Percentiles rank a stretch among this genome's conserved stretches.
Evolutionary conservation across 805 yeast genomes (phyloP).

Genomic region (Metschnikowia henanensis): DNA sequence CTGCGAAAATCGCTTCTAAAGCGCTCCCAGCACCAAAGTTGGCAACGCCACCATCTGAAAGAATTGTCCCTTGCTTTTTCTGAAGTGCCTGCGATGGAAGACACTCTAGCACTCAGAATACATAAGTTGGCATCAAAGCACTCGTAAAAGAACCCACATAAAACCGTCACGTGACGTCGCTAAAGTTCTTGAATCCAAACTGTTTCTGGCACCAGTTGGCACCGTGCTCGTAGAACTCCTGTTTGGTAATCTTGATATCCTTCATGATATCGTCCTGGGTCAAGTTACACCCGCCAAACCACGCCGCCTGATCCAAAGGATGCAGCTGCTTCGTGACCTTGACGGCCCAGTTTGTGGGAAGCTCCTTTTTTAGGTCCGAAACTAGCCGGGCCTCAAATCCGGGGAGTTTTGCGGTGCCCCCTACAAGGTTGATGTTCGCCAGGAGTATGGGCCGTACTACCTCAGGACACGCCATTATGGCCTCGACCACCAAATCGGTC

Average conservation of each 20-base stretch:
- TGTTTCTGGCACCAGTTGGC: slow-evolving; percentile 53
- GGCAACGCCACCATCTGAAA: too few relatives aligned
- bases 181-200: slow-evolving; percentile 43
- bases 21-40: too few relatives aligned
- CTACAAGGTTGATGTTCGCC: slow-evolving; percentile 76
- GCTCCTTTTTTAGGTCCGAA: slow-evolving; percentile 60
- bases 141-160: too few relatives aligned
- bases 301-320: slow-evolving; percentile 28
- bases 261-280: slow-evolving; percentile 42
- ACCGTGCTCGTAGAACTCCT: slow-evolving; percentile 89
- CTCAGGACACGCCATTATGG: slow-evolving; percentile 71
- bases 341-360: slow-evolving; percentile 72
- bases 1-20: too few relatives aligned
- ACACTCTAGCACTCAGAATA: too few relatives aligned
- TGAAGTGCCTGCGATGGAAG: too few relatives aligned
- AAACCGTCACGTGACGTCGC: too few relatives aligned
- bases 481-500: slow-evolving; percentile 75
- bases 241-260: slow-evolving; percentile 62
- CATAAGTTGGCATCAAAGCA: too few relatives aligned
- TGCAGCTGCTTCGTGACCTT: slow-evolving; percentile 38
- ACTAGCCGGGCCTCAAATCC: slow-evolving; percentile 64
- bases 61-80: too few relatives aligned
- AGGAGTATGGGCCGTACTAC: slow-evolving; percentile 70
- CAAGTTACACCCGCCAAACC: slow-evolving; percentile 39
- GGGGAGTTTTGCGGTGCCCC: slow-evolving; percentile 76